Conservation (phyloP, 1,139 yeast species). For the Geotrichum restrictum region DNA sequence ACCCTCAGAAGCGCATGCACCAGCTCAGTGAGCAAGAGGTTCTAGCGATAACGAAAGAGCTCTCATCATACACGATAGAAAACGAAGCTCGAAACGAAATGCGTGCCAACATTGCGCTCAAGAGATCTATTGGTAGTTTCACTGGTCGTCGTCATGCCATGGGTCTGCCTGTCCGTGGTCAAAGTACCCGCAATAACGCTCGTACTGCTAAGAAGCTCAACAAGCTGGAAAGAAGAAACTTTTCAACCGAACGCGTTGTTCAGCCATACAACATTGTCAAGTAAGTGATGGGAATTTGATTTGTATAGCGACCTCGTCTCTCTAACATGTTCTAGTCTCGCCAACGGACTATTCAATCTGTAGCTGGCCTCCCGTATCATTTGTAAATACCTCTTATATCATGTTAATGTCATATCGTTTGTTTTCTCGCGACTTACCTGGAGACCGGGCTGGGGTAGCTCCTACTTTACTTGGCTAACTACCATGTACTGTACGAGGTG, state of each 20-base stretch:
- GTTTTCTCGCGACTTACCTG: too few relatives aligned
- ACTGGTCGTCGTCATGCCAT: slow-evolving; percentile 86
- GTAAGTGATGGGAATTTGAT: background rate
- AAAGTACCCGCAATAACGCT: slow-evolving; percentile 86
- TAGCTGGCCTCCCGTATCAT: background rate
- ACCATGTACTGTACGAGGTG: too few relatives aligned
- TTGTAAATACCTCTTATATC: background rate
- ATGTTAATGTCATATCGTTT: slow-evolving; percentile 1
- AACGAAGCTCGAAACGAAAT: slow-evolving; percentile 78
- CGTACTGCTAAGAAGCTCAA: slow-evolving; percentile 84
- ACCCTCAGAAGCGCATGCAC: slow-evolving; percentile 92
- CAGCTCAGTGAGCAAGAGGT: slow-evolving; percentile 86
- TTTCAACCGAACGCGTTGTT: slow-evolving; percentile 9
- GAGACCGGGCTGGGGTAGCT: too few relatives aligned
- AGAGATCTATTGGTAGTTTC: slow-evolving; percentile 78
- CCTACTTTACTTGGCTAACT: too few relatives aligned
- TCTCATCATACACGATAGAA: slow-evolving; percentile 78
- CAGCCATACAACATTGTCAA: background rate
- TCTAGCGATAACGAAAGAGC: slow-evolving; percentile 79
- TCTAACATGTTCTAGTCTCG: slow-evolving; percentile 1
- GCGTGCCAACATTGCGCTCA: slow-evolving; percentile 72
- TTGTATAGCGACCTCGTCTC: background rate
- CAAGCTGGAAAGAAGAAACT: slow-evolving; percentile 36
- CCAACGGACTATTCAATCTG: slow-evolving; percentile 1
- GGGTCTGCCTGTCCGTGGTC: slow-evolving; percentile 88